A percentile compares a stretch with the other conserved stretches of the same genome.
Evolutionary conservation across 1,284 basidiomycete genomes (phyloP).

Genomic region (Retiboletus fuscus): DNA sequence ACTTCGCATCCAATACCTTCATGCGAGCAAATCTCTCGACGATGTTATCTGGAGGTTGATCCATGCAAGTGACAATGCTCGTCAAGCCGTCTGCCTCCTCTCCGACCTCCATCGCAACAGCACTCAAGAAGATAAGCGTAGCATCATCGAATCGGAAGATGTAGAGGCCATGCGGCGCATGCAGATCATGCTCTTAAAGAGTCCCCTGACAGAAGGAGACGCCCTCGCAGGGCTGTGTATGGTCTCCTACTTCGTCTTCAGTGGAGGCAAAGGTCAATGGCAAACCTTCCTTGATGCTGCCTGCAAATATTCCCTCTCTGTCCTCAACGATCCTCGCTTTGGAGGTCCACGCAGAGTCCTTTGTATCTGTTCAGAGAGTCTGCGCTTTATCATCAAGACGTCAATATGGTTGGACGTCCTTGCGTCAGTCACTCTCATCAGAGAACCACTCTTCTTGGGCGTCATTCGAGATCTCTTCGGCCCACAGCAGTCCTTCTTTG

Average conservation of each 20-base stretch:
- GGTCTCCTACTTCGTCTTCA: constrained; percentile 79
- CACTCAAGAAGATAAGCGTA: constrained; percentile 34
- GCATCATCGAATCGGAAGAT: constrained; percentile 44
- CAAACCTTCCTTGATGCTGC: constrained; percentile 71
- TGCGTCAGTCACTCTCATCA: constrained; percentile 74
- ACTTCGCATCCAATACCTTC: constrained; percentile 72
- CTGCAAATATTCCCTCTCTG: constrained; percentile 60
- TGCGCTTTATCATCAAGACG: constrained; percentile 80
- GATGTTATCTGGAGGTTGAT: constrained; percentile 60
- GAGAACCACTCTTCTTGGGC: constrained; percentile 66
- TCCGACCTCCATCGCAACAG: constrained; percentile 49
- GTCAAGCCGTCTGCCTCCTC: constrained; percentile 68
- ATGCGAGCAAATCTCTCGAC: constrained; percentile 67
- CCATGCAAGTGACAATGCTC: constrained; percentile 52
- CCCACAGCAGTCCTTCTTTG: constrained; percentile 51
- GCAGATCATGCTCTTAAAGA: constrained; percentile 42
- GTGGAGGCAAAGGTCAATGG: constrained; percentile 78
- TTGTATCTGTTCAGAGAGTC: constrained; percentile 57
- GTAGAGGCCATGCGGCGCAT: constrained; percentile 43
- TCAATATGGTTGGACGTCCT: constrained; percentile 89
- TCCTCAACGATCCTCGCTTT: constrained; percentile 53
- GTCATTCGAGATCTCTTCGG: constrained; percentile 70
- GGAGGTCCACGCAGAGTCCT: constrained; percentile 61
- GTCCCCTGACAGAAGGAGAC: constrained; percentile 65
- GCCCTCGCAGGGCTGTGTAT: constrained; percentile 82